phyloP scores from a whole-genome alignment of 2,329 filamentous ascomycete genomes.

The Clarireedia monteithiana region DNA sequence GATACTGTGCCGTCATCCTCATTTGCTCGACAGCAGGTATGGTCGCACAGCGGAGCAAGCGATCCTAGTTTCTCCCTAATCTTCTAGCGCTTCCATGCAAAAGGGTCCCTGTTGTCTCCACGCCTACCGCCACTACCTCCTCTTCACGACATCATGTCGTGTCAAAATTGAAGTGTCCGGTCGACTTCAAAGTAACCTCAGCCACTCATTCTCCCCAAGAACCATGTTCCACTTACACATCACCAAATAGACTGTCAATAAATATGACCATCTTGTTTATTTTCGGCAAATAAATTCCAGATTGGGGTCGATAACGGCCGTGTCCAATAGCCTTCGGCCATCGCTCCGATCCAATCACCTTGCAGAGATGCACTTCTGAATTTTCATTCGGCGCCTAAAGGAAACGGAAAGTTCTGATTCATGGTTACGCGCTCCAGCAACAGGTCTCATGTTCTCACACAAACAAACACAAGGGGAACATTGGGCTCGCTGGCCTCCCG shows the following conservation, averaged over 20 bases:
- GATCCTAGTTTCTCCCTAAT: slow-evolving; percentile 2
- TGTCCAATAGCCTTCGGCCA: not conserved
- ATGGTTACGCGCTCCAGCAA: not conserved
- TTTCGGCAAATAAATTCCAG: not conserved
- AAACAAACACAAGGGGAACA: no score
- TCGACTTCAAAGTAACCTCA: not conserved
- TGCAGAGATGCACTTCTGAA: not conserved
- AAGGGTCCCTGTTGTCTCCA: not conserved
- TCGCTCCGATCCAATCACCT: slow-evolving; percentile 1
- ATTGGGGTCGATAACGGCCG: not conserved
- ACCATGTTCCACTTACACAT: slow-evolving; percentile 1
- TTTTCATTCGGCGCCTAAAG: slow-evolving; percentile 3
- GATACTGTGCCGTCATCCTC: not conserved
- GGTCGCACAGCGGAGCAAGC: not conserved
- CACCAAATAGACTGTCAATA: not conserved
- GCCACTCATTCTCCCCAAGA: slow-evolving; percentile 6
- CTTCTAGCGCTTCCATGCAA: slow-evolving; percentile 9
- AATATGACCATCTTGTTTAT: not conserved
- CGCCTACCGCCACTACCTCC: slow-evolving; percentile 7
- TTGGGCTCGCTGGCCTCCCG: not conserved
- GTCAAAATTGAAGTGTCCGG: slow-evolving; percentile 4
- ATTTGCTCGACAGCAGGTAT: not conserved
- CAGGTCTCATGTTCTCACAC: not conserved
- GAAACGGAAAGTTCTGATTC: not conserved
- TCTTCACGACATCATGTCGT: slow-evolving; percentile 6